Percentiles rank a stretch among this genome's conserved stretches.
Conservation (phyloP, 441 rosid genomes). For the Kokia cookei region DNA sequence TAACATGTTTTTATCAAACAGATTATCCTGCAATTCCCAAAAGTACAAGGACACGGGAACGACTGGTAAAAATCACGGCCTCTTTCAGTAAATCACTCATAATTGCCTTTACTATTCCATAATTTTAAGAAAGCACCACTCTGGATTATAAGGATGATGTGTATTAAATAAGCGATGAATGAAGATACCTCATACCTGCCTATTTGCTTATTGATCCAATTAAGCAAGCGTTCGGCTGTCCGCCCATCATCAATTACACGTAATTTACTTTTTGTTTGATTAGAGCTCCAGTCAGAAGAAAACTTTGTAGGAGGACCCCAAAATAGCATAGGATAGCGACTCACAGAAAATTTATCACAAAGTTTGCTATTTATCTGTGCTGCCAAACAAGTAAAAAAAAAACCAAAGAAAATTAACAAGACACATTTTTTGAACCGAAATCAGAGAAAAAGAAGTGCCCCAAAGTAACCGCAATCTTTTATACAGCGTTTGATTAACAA, state of each 20-base stretch:
- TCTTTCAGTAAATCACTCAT: not conserved
- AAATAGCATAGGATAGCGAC: slow-evolving; percentile 86
- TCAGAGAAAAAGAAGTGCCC: not conserved
- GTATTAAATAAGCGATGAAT: slow-evolving; percentile 6
- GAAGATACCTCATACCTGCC: slow-evolving; percentile 55
- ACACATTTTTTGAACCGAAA: not conserved
- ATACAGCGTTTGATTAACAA: not conserved
- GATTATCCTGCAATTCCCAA: not conserved
- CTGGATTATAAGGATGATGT: not conserved
- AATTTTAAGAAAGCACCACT: not conserved
- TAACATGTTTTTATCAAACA: not conserved
- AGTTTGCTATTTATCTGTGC: slow-evolving; percentile 83
- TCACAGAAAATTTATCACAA: slow-evolving; percentile 73
- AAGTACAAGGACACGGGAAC: not conserved
- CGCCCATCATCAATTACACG: slow-evolving; percentile 57
- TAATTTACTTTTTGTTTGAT: slow-evolving; percentile 48
- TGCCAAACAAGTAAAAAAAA: slow-evolving; percentile 49
- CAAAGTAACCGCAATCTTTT: not conserved
- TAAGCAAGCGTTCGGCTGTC: slow-evolving; percentile 81
- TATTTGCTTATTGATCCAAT: slow-evolving; percentile 80
- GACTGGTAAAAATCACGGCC: not conserved
- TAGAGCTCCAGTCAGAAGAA: slow-evolving; percentile 51
- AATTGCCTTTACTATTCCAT: not conserved
- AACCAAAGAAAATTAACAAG: slow-evolving; percentile 24
- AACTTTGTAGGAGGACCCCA: slow-evolving; percentile 82